Conservation (phyloP, 148 eudicot species). For the Nepenthes gracilis region DNA sequence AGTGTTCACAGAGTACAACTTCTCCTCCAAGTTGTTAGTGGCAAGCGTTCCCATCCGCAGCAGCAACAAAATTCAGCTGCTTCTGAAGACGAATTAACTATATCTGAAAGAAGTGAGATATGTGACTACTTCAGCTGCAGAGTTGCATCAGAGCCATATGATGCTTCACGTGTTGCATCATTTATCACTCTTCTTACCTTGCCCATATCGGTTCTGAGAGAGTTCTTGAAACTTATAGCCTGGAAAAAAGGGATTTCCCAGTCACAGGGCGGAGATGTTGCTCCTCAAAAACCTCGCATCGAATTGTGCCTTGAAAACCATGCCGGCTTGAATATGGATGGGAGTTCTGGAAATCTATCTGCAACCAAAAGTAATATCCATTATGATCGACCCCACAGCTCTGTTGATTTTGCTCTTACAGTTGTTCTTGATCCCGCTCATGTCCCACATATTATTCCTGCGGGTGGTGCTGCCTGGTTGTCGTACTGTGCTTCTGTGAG, state of each 20-base stretch:
- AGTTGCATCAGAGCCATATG: conserved; percentile 98
- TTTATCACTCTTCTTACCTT: conserved; percentile 93
- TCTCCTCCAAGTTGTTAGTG: conserved; percentile 89
- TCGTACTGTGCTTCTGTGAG: conserved; percentile 91
- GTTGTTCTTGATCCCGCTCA: conserved; percentile 88
- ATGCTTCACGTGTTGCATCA: conserved; percentile 98
- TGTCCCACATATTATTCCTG: conserved; percentile 77
- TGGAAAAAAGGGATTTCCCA: conserved; percentile 90
- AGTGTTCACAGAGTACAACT: conserved; percentile 99
- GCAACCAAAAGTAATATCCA: conserved; percentile 90
- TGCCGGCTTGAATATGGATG: conserved; percentile 55
- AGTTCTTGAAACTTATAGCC: conserved; percentile 82
- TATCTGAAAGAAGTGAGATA: conserved; percentile 80
- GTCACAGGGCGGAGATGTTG: conserved; percentile 73
- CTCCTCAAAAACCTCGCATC: conserved; percentile 87
- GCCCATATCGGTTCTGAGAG: conserved; percentile 81
- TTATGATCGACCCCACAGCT: conserved; percentile 65
- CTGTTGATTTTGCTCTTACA: conserved; percentile 79
- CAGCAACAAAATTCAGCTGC: conserved; percentile 58
- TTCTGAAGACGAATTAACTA: conserved; percentile 75
- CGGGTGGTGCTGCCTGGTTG: conserved; percentile 96
- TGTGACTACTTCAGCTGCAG: conserved; percentile 94
- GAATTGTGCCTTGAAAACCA: conserved; percentile 98
- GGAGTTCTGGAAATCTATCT: conserved; percentile 45
- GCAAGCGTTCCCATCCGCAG: conserved; percentile 79